Evolutionary conservation across 2,329 filamentous ascomycete species (phyloP), one percentile per base, ranked within the genome.

Genomic region (Alternaria sp.): DNA sequence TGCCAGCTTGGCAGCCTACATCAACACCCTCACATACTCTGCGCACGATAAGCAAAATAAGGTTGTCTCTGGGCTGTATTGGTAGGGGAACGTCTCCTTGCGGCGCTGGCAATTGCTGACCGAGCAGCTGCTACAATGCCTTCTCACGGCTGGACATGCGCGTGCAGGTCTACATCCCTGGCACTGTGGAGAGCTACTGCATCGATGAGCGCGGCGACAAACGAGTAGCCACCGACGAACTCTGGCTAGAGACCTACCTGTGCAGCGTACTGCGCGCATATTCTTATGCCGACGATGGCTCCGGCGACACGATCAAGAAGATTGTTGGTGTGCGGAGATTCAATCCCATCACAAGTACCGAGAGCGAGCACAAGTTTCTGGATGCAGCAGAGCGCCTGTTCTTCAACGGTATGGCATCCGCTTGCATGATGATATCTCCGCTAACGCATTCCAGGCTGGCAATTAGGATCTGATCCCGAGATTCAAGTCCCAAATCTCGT

Each of bases 81-180:
- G 96, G 93, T 96, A 85, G 69, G 86, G 46, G 26, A 49, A 19
- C 25, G 19, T 23, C 12, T 30, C 40, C 26, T 23, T 44, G 25
- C 26, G 46, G 43, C 50, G 26, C 28, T 49, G 52, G 43, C 57
- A 30, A 57, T 55, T 43, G 64, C 77, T 78, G 74, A 82, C 80
- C 66, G 56, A 73, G 30, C 75, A 88, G 86, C 83, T 99, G 96
- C 82, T 99, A 99, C 86, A 99, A 99, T 92, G 96, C 96, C 69
- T 97, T 99, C 81, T 98, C 96, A 6, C 89, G 96, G 68, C 87
- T 98, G 57, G 96, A 99, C 77, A 99, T 99, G 96, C 93, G 96
- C 65, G 95, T 99, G 12, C 94, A 98, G 77, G 95, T 99, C 63
- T 95, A 94, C 69, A 98, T 99, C 68, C 96, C 96, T 17, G 96